Evolutionary conservation across 2,329 filamentous ascomycete species (phyloP), one percentile per base, ranked within the genome.

Genomic region (Phyllosticta citribraziliensis): DNA sequence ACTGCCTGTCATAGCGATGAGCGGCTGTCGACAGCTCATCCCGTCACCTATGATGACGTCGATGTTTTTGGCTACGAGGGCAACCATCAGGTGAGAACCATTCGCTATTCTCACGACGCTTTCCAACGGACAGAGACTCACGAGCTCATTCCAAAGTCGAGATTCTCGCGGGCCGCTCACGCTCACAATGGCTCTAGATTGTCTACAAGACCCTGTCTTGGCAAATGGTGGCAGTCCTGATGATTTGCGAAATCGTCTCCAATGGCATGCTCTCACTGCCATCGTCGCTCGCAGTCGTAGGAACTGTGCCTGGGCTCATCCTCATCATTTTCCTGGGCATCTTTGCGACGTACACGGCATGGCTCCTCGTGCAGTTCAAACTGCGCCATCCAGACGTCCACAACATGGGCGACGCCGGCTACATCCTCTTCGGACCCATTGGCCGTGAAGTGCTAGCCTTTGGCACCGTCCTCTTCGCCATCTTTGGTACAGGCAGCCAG

Each of bases 161-260:
- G 6, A n/a, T n/a, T 17, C 2, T 12, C 17, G 19, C 17, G n/a
- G 14, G 17, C 19, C 22, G 14, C 50, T 19, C 33, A 19, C 47
- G 57, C 30, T 62, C 19, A 22, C 35, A 20, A 52, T 47, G 20
- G 6, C 27, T 57, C 33, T 25, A 73, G 60, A 82, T 82, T 68
- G 78, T 79, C 63, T 83, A 82, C 72, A 81, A 81, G 66, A 81
- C 78, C 0, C 67, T 82, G 12, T 76, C 75, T 20, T 82, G 80
- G 81, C 77, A 74, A 47, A 70, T 82, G 40, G 79, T 82, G 3
- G 75, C 79, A 3, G 70, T 80, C 5, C 71, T 83, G 62, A 83
- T 82, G 80, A 80, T 83, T 56, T 78, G 80, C 14, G 81, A 83
- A 68, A 82, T 82, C 61, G 79, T 82, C 1, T 77, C 74, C 47